These are phyloP conservation scores for Medicago ruthenica DNA, from an alignment of 306 rosid genomes.

Conservation along the genomic window DNA sequence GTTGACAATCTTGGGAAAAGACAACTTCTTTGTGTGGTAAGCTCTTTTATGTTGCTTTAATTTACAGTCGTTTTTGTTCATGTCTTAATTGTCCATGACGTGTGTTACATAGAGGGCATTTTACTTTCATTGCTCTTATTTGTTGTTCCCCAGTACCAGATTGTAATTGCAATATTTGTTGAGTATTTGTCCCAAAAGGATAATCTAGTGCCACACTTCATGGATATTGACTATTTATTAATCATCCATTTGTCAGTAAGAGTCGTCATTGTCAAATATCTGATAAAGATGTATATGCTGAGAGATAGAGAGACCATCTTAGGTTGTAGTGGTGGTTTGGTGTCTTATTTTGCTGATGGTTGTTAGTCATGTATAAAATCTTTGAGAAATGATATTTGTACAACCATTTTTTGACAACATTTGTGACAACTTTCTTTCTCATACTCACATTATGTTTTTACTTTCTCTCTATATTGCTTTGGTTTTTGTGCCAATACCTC, in stretches of 20 bases:
- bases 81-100: slow-evolving; percentile 15
- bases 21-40: slow-evolving; percentile 98
- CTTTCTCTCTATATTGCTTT: too few relatives aligned
- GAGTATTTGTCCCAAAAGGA: slow-evolving; percentile 2
- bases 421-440: too few relatives aligned
- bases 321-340: slow-evolving; percentile 16
- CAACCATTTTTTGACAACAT: too few relatives aligned
- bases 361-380: slow-evolving; percentile 15
- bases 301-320: not conserved
- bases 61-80: slow-evolving; percentile 2
- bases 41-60: slow-evolving; percentile 33
- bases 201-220: not conserved
- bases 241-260: not conserved
- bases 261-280: slow-evolving; percentile 4
- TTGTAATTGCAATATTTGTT: slow-evolving; percentile 23
- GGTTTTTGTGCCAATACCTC: too few relatives aligned
- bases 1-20: slow-evolving; percentile 86
- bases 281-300: not conserved
- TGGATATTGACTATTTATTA: slow-evolving; percentile 33
- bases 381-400: too few relatives aligned
- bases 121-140: slow-evolving; percentile 4
- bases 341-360: slow-evolving; percentile 24
- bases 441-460: too few relatives aligned
- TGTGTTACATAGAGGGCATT: not conserved
- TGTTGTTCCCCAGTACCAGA: slow-evolving; percentile 14